Base-by-base conservation (phyloP, 1,139 yeast species). In the Spathaspora jeffriesii region DNA sequence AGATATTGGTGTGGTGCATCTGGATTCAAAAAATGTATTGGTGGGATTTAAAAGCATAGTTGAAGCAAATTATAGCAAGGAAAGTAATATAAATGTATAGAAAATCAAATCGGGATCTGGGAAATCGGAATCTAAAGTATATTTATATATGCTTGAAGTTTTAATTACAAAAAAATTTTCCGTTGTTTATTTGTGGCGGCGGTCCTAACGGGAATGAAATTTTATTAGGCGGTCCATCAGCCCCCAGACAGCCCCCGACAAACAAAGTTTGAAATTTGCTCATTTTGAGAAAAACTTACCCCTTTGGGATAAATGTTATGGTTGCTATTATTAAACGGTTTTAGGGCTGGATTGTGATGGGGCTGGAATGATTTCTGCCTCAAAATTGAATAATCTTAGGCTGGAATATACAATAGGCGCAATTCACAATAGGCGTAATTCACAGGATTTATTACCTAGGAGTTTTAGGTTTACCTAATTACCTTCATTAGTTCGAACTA, bases 11-110 rank as follows among this genome's bases (percentile, higher is more conserved):
- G 42, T 39, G 22, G 36, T 22, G 34, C 32, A 21, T 10, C 21
- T 48, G 42, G 40, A 20, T 38, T 49, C 45, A 27, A 46, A 43
- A 20, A 38, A 30, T 27, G 30, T 32, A 38, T 40, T 45, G 28
- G 42, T 15, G 28, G 53, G 47, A 27, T 47, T 52, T 38, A 50
- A 43, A 45, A 52, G 49, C 55, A 52, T 52, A 18, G 17, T 47
- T 11, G 31, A 34, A 34, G 38, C 38, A 34, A 34, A 14, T 30
- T 34, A 9, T 34, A n/a, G n/a, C n/a, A n/a, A n/a, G n/a, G 11
- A 18, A 31, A 34, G 23, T 14, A 18, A 18, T 18, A 34, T 18
- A 22, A 18, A 34, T 34, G 23, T 18, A 11, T 8, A 18, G 38
- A 9, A 17, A 34, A 34, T n/a, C n/a, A n/a, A n/a, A n/a, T n/a